phyloP scores from a whole-genome alignment of 164 flowering plant species.

The Platanus orientalis region DNA sequence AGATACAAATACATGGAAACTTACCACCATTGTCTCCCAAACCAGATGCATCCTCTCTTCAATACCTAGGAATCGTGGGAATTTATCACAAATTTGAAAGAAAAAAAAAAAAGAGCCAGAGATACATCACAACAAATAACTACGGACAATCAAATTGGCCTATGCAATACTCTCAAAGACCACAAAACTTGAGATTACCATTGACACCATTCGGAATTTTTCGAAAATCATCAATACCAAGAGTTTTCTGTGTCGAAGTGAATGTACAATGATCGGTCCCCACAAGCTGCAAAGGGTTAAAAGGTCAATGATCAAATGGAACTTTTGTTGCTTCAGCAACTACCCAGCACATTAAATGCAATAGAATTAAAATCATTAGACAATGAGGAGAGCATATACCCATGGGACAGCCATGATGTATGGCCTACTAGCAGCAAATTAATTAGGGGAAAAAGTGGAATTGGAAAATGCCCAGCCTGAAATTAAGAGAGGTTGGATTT shows the following conservation, averaged over 20 bases:
- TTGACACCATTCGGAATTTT: slow-evolving; percentile 98
- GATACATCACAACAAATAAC: too few species aligned
- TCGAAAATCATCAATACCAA: slow-evolving; percentile 90
- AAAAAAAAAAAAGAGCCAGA: background rate
- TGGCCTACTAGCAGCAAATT: too few species aligned
- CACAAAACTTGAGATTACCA: slow-evolving; percentile 47
- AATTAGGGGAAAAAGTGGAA: too few species aligned
- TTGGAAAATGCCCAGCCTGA: too few species aligned
- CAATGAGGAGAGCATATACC: too few species aligned
- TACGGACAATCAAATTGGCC: background rate
- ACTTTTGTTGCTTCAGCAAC: background rate
- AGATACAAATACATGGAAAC: slow-evolving; percentile 14
- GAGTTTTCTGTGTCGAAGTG: slow-evolving; percentile 85
- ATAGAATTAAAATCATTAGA: background rate
- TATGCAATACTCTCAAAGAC: background rate
- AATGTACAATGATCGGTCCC: slow-evolving; percentile 96
- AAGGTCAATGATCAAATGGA: slow-evolving; percentile 4
- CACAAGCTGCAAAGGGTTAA: slow-evolving; percentile 63
- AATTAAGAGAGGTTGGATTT: too few species aligned
- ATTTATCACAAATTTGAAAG: slow-evolving; percentile 6
- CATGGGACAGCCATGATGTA: too few species aligned
- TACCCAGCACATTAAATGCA: background rate
- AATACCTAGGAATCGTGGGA: slow-evolving; percentile 45
- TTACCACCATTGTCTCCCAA: slow-evolving; percentile 97
- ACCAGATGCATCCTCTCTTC: slow-evolving; percentile 98